Evolutionary conservation across 1,284 basidiomycete species (phyloP), one percentile per base, ranked within the genome.

Genomic region (Boletus semigastroideus): DNA sequence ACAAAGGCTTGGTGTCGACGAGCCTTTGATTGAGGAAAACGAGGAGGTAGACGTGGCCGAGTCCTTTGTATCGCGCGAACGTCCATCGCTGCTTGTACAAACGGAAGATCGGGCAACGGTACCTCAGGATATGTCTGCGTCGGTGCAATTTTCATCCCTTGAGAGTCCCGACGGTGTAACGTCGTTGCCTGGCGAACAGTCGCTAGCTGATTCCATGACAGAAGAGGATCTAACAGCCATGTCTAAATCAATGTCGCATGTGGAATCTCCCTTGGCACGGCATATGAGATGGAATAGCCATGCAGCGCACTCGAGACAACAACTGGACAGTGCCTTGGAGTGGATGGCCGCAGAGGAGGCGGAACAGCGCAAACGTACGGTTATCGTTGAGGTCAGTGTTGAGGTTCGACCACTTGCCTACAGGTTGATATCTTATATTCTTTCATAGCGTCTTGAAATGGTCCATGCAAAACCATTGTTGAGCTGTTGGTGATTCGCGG

Each of bases 141-240:
- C 80, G 16, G 72, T 33, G 5, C 55, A 77, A 3, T 75, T 79
- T 57, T 77, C 78, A 16, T 74, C 76, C 1, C 76, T 76, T 17
- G 74, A 72, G 14, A 81, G 78, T 54, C 80, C 79, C 10, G 55
- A 49, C 2, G 68, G 50, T 25, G 69, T 86, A 30, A 69, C 79
- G 0, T 78, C 79, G 4, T 79, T 86, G 10, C 78, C 72, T 5
- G 86, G 86, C 63, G 76, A 69, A 36, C 60, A 64, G 66, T 58
- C 73, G 69, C 56, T 81, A 36, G 68, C 78, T 42, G 76, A 68
- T 56, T 83, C 77, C 37, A 72, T 84, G 52, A 78, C 76, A n/a
- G 87, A 90, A 61, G 86, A 88, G 55, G 87, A 89, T 61, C 66
- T 90, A 48, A 82, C 81, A 16, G 78, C 79, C 14, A 78, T 90